phyloP scores from a whole-genome alignment of 2,329 filamentous ascomycete genomes.

The Aspergillus carbonarius region DNA sequence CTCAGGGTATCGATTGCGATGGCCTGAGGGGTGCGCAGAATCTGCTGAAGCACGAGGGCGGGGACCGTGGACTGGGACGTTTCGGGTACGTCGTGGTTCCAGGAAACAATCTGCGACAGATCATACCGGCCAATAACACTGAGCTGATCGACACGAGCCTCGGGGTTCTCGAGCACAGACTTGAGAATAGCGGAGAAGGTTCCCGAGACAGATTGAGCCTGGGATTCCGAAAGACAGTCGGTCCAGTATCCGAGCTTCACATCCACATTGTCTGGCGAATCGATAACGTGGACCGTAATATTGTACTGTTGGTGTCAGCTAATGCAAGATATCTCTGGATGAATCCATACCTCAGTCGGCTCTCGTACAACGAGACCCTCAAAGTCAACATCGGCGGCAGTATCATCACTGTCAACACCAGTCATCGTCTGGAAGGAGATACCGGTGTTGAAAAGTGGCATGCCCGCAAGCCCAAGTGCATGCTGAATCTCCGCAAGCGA shows the following conservation, averaged over 20 bases:
- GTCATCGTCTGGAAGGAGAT: neutral
- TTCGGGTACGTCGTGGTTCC: neutral
- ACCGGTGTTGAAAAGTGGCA: conserved; percentile 1
- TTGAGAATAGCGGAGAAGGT: neutral
- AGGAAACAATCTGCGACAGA: neutral
- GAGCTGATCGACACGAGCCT: neutral
- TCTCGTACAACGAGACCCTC: neutral
- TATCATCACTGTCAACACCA: neutral
- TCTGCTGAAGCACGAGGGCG: neutral
- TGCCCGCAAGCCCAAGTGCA: neutral
- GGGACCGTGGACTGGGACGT: neutral
- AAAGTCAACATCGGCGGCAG: neutral
- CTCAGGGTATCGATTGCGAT: neutral
- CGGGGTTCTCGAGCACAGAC: neutral
- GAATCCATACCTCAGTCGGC: neutral
- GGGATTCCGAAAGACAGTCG: neutral
- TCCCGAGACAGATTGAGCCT: neutral
- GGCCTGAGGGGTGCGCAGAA: neutral
- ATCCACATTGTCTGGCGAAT: neutral
- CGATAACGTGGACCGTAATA: neutral
- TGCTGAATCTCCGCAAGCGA: conserved; percentile 2
- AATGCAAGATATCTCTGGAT: neutral
- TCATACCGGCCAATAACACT: neutral
- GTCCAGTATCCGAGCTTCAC: conserved; percentile 1
- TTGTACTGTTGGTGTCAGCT: neutral